Evolutionary conservation across 148 eudicot species (phyloP).

Genomic region (Heliosperma pusillum): DNA sequence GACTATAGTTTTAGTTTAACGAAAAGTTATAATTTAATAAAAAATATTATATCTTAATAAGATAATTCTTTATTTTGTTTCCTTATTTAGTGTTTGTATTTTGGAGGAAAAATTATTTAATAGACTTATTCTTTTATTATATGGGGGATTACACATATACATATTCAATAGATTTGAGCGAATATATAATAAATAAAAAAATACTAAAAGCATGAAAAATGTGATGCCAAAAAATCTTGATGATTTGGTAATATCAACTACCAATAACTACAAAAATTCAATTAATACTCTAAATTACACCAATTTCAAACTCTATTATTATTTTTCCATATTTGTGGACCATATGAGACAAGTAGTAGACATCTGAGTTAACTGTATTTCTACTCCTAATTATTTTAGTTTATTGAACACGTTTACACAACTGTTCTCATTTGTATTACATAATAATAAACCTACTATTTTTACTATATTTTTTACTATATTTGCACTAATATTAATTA

Average conservation of each 20-base stretch:
- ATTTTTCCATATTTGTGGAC: slow-evolving; percentile 24
- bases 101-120: too few relatives aligned
- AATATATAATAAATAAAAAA: too few relatives aligned
- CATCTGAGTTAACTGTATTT: slow-evolving; percentile 23
- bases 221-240: neutral
- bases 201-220: neutral
- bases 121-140: too few relatives aligned
- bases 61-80: too few relatives aligned
- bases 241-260: slow-evolving; percentile 5
- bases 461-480: neutral
- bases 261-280: neutral
- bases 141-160: too few relatives aligned
- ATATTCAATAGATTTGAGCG: too few relatives aligned
- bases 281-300: slow-evolving; percentile 1
- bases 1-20: too few relatives aligned
- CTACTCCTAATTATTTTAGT: slow-evolving; percentile 30
- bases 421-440: slow-evolving; percentile 13
- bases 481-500: neutral
- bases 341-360: slow-evolving; percentile 15
- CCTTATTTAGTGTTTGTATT: too few relatives aligned
- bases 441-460: neutral
- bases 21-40: too few relatives aligned
- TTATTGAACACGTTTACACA: slow-evolving; percentile 30
- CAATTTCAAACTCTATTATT: slow-evolving; percentile 1
- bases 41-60: too few relatives aligned